Conservation (phyloP, 2,329 filamentous ascomycete genomes). For the Talaromyces sp. region DNA sequence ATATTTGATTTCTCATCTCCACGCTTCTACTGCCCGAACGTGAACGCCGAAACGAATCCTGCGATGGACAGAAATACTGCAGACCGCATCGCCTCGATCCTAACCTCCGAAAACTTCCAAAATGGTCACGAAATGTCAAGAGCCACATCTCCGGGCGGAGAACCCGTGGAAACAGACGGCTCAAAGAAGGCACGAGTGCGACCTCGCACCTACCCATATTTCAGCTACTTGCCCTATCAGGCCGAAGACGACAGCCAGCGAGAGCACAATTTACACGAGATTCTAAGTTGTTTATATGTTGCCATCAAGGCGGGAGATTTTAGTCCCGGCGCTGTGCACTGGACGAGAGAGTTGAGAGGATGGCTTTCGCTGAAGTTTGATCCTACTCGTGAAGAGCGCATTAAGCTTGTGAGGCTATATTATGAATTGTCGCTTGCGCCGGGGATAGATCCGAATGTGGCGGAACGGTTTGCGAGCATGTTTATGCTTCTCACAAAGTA, state of each 20-base stretch:
- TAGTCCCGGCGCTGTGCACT: conserved; percentile 86
- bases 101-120: conserved; percentile 38
- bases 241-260: conserved; percentile 77
- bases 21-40: background rate
- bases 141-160: conserved; percentile 74
- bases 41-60: conserved; percentile 13
- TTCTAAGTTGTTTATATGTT: conserved; percentile 90
- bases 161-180: conserved; percentile 48
- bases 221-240: conserved; percentile 80
- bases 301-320: conserved; percentile 91
- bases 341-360: conserved; percentile 91
- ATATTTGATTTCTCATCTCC: conserved; percentile 6
- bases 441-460: conserved; percentile 74
- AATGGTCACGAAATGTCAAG: conserved; percentile 70
- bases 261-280: conserved; percentile 76
- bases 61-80: conserved; percentile 36
- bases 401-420: conserved; percentile 83
- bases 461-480: conserved; percentile 94
- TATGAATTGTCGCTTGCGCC: conserved; percentile 91
- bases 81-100: conserved; percentile 25
- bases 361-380: conserved; percentile 98
- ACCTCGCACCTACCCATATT: conserved; percentile 90
- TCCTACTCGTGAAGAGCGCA: conserved; percentile 77
- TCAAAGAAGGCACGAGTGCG: conserved; percentile 64
- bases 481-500: conserved; percentile 93